Conservation (phyloP, 768 basidiomycete species). For the Omphalotus guepiniiformis region DNA sequence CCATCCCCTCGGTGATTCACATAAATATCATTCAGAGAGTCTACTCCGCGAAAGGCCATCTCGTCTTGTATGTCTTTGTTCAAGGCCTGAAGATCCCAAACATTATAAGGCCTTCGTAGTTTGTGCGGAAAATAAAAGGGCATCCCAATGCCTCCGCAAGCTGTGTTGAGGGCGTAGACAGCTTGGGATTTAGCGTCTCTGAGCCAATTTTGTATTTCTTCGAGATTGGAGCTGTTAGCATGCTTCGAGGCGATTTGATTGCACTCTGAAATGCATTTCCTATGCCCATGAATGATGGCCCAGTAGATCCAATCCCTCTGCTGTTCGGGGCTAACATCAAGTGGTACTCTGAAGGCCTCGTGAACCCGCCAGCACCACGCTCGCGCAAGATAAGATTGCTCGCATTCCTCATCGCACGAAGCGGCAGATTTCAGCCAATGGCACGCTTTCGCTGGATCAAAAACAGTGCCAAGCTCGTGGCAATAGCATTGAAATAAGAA, state of each 20-base stretch:
- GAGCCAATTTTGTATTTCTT: too few species aligned
- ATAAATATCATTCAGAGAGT: conserved; percentile 11
- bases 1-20: conserved; percentile 11
- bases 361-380: conserved; percentile 13
- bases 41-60: conserved; percentile 4
- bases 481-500: conserved; percentile 10
- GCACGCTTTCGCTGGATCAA: conserved; percentile 4
- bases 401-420: conserved; percentile 2
- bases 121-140: conserved; percentile 1
- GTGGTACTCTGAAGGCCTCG: conserved; percentile 4
- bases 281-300: conserved; percentile 6
- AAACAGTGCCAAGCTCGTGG: conserved; percentile 9
- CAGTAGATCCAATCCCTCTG: conserved; percentile 7
- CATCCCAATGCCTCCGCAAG: conserved; percentile 9
- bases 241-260: not conserved
- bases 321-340: not conserved
- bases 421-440: conserved; percentile 9
- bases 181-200: not conserved
- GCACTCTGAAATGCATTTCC: conserved; percentile 6
- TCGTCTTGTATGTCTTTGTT: conserved; percentile 8
- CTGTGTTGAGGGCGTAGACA: not conserved
- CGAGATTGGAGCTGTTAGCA: not conserved
- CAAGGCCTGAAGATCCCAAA: not conserved
- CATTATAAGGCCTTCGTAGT: conserved; percentile 2
- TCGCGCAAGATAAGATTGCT: conserved; percentile 7